A percentile compares a stretch with the other conserved stretches of the same genome.
These are phyloP conservation scores for Lodderomyces theae DNA, from an alignment of 1,139 yeast genomes.

Conservation along the genomic window DNA sequence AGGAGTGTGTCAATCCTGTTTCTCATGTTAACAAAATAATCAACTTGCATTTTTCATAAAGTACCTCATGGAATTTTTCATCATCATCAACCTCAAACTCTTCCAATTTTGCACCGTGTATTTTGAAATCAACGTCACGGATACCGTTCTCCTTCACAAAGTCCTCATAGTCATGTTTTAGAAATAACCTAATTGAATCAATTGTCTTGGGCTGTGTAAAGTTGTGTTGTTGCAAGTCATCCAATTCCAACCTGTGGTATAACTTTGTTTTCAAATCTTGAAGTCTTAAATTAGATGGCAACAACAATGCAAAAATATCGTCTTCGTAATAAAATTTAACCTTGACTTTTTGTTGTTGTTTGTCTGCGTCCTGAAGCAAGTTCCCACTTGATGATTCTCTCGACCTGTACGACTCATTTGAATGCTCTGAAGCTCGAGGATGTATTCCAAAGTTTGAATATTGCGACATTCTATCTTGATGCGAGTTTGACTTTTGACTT, in stretches of 20 bases:
- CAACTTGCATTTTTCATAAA: conserved; percentile 47
- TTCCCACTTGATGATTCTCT: conserved; percentile 4
- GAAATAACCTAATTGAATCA: conserved; percentile 28
- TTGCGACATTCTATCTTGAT: conserved; percentile 43
- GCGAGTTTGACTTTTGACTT: conserved; percentile 42
- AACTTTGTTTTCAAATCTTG: conserved; percentile 63
- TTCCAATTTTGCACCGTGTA: conserved; percentile 22
- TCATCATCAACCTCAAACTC: conserved; percentile 42
- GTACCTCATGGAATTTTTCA: conserved; percentile 39
- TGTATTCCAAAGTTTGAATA: conserved; percentile 26
- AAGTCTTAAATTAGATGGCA: conserved; percentile 61
- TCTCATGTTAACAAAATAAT: conserved; percentile 22
- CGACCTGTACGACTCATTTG: conserved; percentile 7
- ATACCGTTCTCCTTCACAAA: conserved; percentile 33
- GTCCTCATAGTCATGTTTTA: conserved; percentile 45
- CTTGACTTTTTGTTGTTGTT: conserved; percentile 44
- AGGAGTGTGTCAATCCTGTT: not conserved
- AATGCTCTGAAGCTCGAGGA: conserved; percentile 13
- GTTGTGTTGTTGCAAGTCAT: conserved; percentile 14
- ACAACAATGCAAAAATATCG: conserved; percentile 83
- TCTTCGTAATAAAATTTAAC: conserved; percentile 85
- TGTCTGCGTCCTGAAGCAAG: conserved; percentile 9
- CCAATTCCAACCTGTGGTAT: conserved; percentile 55
- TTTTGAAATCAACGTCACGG: conserved; percentile 23
- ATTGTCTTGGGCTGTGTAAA: conserved; percentile 16